Base-by-base conservation (phyloP, 2,329 filamentous ascomycete genomes). In the Diplocarpon rosae region DNA sequence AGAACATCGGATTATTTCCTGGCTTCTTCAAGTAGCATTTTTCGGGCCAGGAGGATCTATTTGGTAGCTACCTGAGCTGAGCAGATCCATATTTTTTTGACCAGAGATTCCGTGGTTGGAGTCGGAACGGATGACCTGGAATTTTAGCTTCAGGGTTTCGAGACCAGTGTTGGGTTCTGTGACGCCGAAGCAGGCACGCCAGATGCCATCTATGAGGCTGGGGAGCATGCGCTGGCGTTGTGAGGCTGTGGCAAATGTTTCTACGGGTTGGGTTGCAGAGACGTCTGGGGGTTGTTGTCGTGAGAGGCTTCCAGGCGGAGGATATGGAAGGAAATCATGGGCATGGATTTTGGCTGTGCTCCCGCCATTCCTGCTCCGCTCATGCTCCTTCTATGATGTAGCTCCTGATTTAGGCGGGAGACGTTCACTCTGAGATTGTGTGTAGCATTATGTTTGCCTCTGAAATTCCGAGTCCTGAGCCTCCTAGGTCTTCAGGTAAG, bases 61-160 rank as follows among this genome's bases (percentile, higher is more conserved):
- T 86, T 85, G 3, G 73, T 72, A 0, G 86, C 85, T 0, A 90
- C 82, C 60, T 93, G 85, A 0, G 86, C 86, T 42, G 78, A 89
- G 0, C 85, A 85, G 43, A 92, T 93, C 86, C 86, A 93, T 43
- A 90, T 89, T 66, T 93, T 93, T 93, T 60, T 90, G 84, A 0
- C 86, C 85, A 0, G 76, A 76, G 10, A 93, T 71, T 1, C 65
- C 68, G 59, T 89, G 93, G 3, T 68, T 71, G 12, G 73, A 67
- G 0, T 74, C 75, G 15, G 77, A 73, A 52, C 71, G 74, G 27
- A 63, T 71, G 0, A 85, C 85, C 5, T 66, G 64, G 0, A 85
- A 90, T 32, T 70, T 71, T 3, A 93, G 66, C 34, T 79, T 75
- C 10, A 89, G 66, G 0, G 85, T 93, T 47, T 93, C 82, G 1